Evolutionary conservation across 1,284 basidiomycete genomes (phyloP), one percentile per base, ranked within the genome.

Genomic region (Tylopilus orsonianus): DNA sequence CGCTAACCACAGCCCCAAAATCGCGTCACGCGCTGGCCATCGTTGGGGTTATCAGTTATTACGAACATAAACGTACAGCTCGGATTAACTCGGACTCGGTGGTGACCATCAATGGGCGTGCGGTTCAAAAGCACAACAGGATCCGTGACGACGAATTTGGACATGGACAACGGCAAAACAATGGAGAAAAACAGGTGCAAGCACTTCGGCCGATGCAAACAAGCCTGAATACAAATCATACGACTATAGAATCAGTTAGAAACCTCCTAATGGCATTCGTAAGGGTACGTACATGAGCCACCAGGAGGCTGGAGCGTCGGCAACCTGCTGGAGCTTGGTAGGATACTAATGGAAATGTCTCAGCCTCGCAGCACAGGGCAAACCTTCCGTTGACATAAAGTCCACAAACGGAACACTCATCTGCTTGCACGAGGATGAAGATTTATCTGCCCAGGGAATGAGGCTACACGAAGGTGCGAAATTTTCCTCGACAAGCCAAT

Each of bases 381-480:
- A 22, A 12, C 27, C 32, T 22, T 39, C 23, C n/a, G 13, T 34
- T 6, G 20, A 33, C 18, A 19, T 44, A 38, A 46, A 27, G 22
- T 20, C 30, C 26, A 41, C 30, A 46, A 35, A 33, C 2, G 32
- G n/a, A n/a, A n/a, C n/a, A n/a, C n/a, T 12, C 26, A 38, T 47
- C 26, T 16, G 22, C 39, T 14, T 9, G 35, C 24, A 47, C 51
- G 45, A 66, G 45, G 42, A 22, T 49, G 59, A 41, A 47, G 9
- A 2, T 52, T 45, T 8, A 36, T 64, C 44, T 66, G 12, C 64
- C 58, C 62, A 65, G 64, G 62, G 65, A 64, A 64, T 67, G 62
- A 68, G 65, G 58, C 64, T 45, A 37, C 52, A 50, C 58, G 38
- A 53, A 54, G 62, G 58, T 44, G 23, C 8, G 33, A 27, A 20